Evolutionary conservation across 768 basidiomycete species (phyloP).

Genomic region (Macrolepiota albuminosa): DNA sequence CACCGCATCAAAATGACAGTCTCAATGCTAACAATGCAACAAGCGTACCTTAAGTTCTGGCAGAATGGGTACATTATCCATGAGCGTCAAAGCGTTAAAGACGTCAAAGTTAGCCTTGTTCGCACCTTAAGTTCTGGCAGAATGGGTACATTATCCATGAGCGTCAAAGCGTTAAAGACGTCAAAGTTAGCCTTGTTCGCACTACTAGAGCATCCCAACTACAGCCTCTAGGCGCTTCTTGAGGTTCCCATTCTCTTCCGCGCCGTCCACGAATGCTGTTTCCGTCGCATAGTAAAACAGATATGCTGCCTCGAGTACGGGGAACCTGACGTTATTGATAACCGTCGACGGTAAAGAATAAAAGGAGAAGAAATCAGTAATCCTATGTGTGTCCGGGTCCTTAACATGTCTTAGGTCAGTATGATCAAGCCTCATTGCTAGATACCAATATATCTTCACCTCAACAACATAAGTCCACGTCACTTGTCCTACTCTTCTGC

Average conservation of each 20-base stretch:
- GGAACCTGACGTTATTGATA: slow-evolving; percentile 69
- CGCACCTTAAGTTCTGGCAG: slow-evolving; percentile 86
- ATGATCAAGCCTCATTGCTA: not conserved
- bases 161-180: slow-evolving; percentile 91
- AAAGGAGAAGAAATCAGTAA: slow-evolving; percentile 97
- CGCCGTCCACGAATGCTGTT: slow-evolving; percentile 55
- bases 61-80: slow-evolving; percentile 88
- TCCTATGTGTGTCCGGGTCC: slow-evolving; percentile 75
- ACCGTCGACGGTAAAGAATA: slow-evolving; percentile 95
- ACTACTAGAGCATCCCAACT: slow-evolving; percentile 77
- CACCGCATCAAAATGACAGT: not conserved
- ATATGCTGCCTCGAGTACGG: slow-evolving; percentile 86
- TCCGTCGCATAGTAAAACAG: slow-evolving; percentile 93
- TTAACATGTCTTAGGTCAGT: slow-evolving; percentile 23
- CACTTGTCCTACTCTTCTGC: slow-evolving; percentile 74
- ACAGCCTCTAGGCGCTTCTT: slow-evolving; percentile 68
- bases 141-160: slow-evolving; percentile 90
- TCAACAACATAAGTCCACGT: slow-evolving; percentile 97
- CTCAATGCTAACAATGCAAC: not conserved
- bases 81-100: slow-evolving; percentile 89
- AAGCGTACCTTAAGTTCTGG: slow-evolving; percentile 71
- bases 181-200: slow-evolving; percentile 84
- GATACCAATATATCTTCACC: slow-evolving; percentile 52
- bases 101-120: slow-evolving; percentile 90
- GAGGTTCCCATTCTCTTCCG: slow-evolving; percentile 57